Conservation (phyloP, 805 yeast species). For the Kodamaea kaohsiungensis region DNA sequence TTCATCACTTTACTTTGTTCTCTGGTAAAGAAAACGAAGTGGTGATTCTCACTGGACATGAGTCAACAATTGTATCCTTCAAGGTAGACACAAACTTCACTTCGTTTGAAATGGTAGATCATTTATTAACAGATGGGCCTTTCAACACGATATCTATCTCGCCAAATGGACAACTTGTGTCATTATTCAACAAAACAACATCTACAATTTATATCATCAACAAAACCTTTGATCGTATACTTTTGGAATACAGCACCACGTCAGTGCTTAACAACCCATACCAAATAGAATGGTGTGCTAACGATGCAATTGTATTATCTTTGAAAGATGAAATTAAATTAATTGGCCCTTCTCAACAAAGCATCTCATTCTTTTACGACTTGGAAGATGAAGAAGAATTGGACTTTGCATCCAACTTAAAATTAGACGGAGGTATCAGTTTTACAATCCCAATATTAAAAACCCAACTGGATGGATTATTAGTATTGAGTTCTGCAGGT, state of each 20-base stretch:
- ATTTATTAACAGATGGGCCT: constrained; percentile 49
- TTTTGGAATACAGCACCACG: constrained; percentile 47
- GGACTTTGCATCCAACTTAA: constrained; percentile 24
- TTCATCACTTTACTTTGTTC: constrained; percentile 23
- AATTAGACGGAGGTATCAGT: constrained; percentile 18
- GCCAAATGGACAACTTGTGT: constrained; percentile 58
- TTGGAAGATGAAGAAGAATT: constrained; percentile 25
- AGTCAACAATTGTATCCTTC: constrained; percentile 27
- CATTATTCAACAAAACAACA: constrained; percentile 39
- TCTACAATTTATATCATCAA: constrained; percentile 53
- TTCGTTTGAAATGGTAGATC: constrained; percentile 34
- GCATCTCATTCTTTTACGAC: constrained; percentile 52
- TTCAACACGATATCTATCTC: constrained; percentile 45
- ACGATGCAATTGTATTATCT: constrained; percentile 73
- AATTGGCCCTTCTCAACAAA: constrained; percentile 68
- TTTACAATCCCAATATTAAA: constrained; percentile 42
- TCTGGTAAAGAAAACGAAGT: constrained; percentile 15
- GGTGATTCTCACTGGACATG: constrained; percentile 26
- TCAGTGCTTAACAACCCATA: constrained; percentile 37
- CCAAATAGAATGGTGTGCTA: constrained; percentile 78
- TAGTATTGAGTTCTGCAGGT: constrained; percentile 56
- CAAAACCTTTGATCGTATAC: constrained; percentile 43
- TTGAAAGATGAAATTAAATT: constrained; percentile 64
- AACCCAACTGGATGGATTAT: constrained; percentile 70
- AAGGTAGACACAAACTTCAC: constrained; percentile 22